Percentiles rank a stretch among this genome's conserved stretches.
These are phyloP conservation scores for Williopsis jadinii DNA, from an alignment of 1,139 yeast genomes.

Conservation along the genomic window DNA sequence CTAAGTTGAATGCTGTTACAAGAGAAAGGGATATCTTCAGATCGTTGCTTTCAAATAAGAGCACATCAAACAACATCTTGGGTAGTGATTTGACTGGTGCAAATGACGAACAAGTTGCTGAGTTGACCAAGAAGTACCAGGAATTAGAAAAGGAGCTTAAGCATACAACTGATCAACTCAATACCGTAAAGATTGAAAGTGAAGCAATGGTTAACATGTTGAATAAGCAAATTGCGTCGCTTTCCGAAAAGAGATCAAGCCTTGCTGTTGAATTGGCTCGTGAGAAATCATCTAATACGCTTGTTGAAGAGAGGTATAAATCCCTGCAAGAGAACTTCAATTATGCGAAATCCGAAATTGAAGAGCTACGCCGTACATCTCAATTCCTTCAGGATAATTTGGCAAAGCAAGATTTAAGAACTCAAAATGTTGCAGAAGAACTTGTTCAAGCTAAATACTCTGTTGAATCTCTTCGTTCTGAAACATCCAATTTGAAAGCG, in stretches of 20 bases:
- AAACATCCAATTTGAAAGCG: constrained; percentile 43
- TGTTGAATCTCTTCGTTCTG: constrained; percentile 34
- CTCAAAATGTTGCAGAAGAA: constrained; percentile 51
- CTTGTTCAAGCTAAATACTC: constrained; percentile 36
- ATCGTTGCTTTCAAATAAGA: constrained; percentile 29
- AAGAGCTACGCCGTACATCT: constrained; percentile 34
- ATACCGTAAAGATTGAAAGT: constrained; percentile 34
- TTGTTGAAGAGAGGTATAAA: constrained; percentile 39
- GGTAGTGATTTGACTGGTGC: constrained; percentile 16
- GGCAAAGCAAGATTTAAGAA: constrained; percentile 46
- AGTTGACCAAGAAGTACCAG: constrained; percentile 28
- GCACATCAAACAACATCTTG: constrained; percentile 10
- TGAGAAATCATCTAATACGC: constrained; percentile 37
- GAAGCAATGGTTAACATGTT: constrained; percentile 33
- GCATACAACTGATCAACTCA: constrained; percentile 29
- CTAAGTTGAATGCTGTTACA: constrained; percentile 44
- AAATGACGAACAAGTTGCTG: constrained; percentile 26
- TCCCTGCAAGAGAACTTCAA: constrained; percentile 31
- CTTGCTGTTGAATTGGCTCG: constrained; percentile 38
- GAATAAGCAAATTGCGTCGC: constrained; percentile 31
- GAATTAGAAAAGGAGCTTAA: constrained; percentile 25
- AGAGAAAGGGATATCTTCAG: constrained; percentile 66
- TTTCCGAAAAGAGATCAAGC: constrained; percentile 43
- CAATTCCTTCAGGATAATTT: constrained; percentile 49
- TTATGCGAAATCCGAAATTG: constrained; percentile 36